phyloP scores from a whole-genome alignment of 208 protist species.

The Tritrichomonas musculus region DNA sequence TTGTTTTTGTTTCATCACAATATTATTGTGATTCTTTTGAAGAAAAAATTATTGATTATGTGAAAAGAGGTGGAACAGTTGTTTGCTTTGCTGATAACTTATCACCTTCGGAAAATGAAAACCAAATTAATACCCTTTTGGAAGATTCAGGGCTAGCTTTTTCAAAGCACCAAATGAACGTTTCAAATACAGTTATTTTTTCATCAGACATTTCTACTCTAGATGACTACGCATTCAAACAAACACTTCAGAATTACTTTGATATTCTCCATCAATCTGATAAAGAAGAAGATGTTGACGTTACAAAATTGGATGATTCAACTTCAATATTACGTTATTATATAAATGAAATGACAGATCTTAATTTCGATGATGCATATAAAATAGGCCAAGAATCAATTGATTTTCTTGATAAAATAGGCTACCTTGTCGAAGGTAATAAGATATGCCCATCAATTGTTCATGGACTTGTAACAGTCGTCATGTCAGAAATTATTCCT shows the following conservation, averaged over 20 bases:
- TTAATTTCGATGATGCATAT: background rate
- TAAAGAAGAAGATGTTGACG: background rate
- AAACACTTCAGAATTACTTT: background rate
- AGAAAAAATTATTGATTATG: background rate
- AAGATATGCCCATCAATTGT: background rate
- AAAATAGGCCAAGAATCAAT: background rate
- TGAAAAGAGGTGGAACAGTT: background rate
- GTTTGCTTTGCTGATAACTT: background rate
- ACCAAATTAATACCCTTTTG: background rate
- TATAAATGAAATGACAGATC: background rate
- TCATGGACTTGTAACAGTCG: background rate
- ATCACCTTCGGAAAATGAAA: too few species aligned
- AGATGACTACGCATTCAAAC: background rate
- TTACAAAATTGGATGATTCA: background rate
- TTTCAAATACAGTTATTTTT: background rate
- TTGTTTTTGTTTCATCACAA: background rate
- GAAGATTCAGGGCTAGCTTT: background rate
- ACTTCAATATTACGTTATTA: background rate
- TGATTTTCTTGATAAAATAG: background rate
- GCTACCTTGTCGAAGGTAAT: background rate
- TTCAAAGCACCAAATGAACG: background rate
- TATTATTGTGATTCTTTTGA: background rate
- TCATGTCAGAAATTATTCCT: background rate
- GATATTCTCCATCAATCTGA: background rate
- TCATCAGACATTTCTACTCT: background rate